Conservation (phyloP, 805 yeast species). For the Metschnikowia anglica region DNA sequence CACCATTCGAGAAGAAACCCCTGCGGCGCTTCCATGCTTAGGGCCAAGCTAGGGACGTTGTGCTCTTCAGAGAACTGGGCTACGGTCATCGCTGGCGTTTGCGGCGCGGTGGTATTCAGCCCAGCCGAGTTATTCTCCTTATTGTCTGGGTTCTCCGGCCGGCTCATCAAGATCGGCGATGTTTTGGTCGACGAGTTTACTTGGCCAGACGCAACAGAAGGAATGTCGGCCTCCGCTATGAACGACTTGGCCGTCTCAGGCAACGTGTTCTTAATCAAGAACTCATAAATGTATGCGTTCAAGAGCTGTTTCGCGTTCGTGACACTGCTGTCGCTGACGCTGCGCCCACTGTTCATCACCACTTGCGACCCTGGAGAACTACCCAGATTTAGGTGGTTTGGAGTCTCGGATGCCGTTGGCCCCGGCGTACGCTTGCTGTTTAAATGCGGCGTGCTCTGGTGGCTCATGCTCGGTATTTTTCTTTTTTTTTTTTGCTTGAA, state of each 20-base stretch:
- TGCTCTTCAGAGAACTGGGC: slow-evolving; percentile 35
- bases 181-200: slow-evolving; percentile 18
- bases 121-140: slow-evolving; percentile 4
- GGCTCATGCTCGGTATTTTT: too few species aligned
- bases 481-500: too few species aligned
- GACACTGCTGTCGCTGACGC: slow-evolving; percentile 45
- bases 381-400: slow-evolving; percentile 4
- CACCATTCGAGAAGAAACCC: slow-evolving; percentile 94
- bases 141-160: slow-evolving; percentile 6
- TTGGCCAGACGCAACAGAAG: slow-evolving; percentile 24
- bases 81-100: slow-evolving; percentile 25
- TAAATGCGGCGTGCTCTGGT: too few species aligned
- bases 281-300: slow-evolving; percentile 86
- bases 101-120: slow-evolving; percentile 23
- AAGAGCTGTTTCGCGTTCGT: slow-evolving; percentile 56
- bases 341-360: slow-evolving; percentile 26
- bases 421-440: not conserved
- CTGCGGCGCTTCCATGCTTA: slow-evolving; percentile 78
- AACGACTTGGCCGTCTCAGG: slow-evolving; percentile 72
- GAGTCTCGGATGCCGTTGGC: not conserved
- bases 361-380: slow-evolving; percentile 9
- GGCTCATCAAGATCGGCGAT: slow-evolving; percentile 21
- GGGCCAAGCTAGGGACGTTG: slow-evolving; percentile 49
- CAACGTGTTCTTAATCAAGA: slow-evolving; percentile 69
- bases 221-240: slow-evolving; percentile 73